Conservation (phyloP, 805 yeast genomes). For the Yamadazyma takamatsuzukensis region DNA sequence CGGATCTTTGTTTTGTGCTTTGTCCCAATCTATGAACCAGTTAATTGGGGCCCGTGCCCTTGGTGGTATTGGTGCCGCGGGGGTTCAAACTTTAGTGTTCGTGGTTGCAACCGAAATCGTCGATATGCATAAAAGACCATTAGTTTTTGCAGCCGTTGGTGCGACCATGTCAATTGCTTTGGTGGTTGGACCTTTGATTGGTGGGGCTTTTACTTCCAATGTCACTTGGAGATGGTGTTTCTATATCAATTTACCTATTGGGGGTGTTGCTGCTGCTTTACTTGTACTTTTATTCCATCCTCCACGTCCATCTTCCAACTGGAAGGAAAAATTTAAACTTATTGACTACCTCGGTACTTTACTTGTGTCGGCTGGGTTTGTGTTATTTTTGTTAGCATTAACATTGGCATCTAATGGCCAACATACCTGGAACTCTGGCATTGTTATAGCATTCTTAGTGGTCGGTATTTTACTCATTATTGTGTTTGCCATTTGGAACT, state of each 20-base stretch:
- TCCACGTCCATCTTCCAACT: conserved; percentile 37
- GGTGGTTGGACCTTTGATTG: conserved; percentile 58
- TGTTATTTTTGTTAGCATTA: conserved; percentile 44
- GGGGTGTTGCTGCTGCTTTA: conserved; percentile 44
- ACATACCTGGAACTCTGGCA: conserved; percentile 51
- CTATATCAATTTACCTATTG: conserved; percentile 63
- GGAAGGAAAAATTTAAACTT: conserved; percentile 30
- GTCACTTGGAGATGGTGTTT: conserved; percentile 77
- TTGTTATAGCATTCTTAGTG: conserved; percentile 45
- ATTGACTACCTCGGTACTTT: conserved; percentile 48
- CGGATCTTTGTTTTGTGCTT: conserved; percentile 35
- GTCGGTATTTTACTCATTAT: conserved; percentile 37
- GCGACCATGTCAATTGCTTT: conserved; percentile 46
- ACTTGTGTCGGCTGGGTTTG: conserved; percentile 38
- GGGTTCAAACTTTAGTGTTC: conserved; percentile 26
- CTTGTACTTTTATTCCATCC: conserved; percentile 43
- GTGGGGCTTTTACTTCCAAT: conserved; percentile 57
- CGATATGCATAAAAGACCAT: conserved; percentile 31
- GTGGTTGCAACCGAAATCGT: conserved; percentile 30
- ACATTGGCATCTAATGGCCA: conserved; percentile 48
- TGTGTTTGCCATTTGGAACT: conserved; percentile 39
- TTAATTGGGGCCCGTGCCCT: conserved; percentile 40
- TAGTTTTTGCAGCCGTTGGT: conserved; percentile 33
- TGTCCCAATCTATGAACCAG: conserved; percentile 32
- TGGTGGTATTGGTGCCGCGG: conserved; percentile 37